phyloP scores from a whole-genome alignment of 345 rosid species.

The Salix udensis region DNA sequence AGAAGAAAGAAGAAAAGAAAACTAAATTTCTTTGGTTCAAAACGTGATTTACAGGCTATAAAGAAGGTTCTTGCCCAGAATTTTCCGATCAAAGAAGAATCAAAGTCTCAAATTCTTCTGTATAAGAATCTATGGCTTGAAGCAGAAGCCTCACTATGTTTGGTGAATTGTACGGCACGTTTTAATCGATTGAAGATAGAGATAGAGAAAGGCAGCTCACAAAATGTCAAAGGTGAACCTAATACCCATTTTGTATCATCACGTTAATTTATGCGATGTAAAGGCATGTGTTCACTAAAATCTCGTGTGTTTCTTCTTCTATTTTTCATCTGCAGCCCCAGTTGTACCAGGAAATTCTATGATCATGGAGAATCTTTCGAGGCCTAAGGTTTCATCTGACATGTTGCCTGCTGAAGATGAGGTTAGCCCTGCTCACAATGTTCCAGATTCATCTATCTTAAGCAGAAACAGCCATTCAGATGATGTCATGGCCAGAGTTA shows the following conservation, averaged over 20 bases:
- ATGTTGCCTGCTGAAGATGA: conserved; percentile 7
- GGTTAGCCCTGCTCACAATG: conserved; percentile 2
- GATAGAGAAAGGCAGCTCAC: conserved; percentile 43
- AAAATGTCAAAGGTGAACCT: conserved; percentile 33
- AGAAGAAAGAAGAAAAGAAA: neutral
- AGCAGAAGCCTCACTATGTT: conserved; percentile 83
- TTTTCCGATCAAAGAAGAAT: conserved; percentile 52
- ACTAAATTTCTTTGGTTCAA: conserved; percentile 8
- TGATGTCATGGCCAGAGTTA: conserved; percentile 51
- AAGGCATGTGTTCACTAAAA: neutral
- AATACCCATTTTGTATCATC: neutral
- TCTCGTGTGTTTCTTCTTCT: neutral
- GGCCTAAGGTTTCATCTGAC: conserved; percentile 13
- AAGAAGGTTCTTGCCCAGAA: conserved; percentile 61
- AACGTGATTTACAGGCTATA: conserved; percentile 52
- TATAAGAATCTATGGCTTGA: conserved; percentile 94
- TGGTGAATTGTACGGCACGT: conserved; percentile 62
- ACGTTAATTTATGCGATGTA: neutral
- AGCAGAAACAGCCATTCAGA: conserved; percentile 23
- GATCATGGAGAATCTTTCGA: conserved; percentile 13
- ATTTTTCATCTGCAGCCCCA: conserved; percentile 9
- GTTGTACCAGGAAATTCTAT: conserved; percentile 13
- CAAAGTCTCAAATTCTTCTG: conserved; percentile 52
- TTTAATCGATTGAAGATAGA: conserved; percentile 53
- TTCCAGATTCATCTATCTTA: conserved; percentile 14